Evolutionary conservation across 139 green algal species (phyloP).

Genomic region (Micromonas pusilla): DNA sequence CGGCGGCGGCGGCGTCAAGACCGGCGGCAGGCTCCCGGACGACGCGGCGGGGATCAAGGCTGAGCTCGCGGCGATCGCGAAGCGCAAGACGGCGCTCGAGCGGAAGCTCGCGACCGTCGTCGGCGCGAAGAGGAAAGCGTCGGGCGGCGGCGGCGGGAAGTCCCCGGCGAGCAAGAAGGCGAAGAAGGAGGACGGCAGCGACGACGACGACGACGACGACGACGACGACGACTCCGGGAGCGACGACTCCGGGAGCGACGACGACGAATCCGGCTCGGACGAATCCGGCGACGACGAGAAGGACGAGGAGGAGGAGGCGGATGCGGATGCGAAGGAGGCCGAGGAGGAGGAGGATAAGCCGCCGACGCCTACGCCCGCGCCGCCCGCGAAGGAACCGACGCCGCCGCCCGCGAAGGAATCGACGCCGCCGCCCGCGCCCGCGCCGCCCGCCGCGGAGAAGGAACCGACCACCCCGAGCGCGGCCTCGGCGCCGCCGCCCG

Average conservation of each 20-base stretch:
- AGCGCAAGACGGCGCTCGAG: background rate
- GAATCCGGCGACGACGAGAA: conserved; percentile 9
- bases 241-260: conserved; percentile 3
- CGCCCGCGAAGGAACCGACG: background rate
- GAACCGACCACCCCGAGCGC: background rate
- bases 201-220: background rate
- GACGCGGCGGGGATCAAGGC: background rate
- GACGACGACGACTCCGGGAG: conserved; percentile 4
- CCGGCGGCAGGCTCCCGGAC: background rate
- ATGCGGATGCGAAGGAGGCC: background rate
- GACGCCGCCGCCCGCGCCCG: no score
- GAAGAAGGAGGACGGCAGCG: background rate
- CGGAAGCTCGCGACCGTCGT: background rate
- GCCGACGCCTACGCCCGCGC: background rate
- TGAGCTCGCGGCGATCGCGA: background rate
- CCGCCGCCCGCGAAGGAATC: background rate
- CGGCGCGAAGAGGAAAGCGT: conserved; percentile 4
- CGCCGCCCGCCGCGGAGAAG: background rate
- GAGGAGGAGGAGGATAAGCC: background rate
- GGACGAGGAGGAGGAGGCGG: conserved; percentile 19
- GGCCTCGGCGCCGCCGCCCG: background rate
- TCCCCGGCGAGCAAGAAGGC: background rate
- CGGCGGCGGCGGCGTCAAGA: no score
- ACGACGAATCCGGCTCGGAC: background rate
- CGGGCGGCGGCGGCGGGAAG: background rate